phyloP scores from a whole-genome alignment of 2,329 filamentous ascomycete species.

The Phaeosphaeriaceae sp. region DNA sequence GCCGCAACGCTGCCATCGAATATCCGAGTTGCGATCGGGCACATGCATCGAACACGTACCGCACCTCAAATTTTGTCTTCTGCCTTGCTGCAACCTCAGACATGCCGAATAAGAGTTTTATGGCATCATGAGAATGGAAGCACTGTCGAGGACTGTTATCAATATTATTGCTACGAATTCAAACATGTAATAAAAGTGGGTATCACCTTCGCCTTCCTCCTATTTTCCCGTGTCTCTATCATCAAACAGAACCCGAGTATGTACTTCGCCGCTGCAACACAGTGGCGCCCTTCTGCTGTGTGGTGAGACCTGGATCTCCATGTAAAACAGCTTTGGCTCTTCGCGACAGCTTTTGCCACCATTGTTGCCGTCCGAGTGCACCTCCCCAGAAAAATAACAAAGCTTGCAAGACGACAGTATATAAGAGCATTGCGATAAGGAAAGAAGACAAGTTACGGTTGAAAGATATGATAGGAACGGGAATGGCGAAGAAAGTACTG shows the following conservation, averaged over 20 bases:
- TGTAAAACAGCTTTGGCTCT: not conserved
- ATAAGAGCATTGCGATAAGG: not conserved
- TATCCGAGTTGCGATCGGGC: no score
- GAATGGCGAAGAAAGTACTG: conserved; percentile 9
- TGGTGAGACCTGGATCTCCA: not conserved
- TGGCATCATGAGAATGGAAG: no score
- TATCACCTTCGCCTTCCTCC: no score
- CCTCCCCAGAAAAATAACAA: not conserved
- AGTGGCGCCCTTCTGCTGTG: no score
- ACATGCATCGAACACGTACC: no score
- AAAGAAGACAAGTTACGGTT: not conserved
- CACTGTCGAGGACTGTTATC: no score
- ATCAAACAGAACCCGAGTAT: not conserved
- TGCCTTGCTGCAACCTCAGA: no score
- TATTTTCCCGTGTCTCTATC: not conserved
- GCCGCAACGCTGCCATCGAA: no score
- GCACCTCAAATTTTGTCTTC: no score
- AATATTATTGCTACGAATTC: no score
- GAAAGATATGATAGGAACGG: not conserved
- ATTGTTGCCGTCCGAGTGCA: not conserved
- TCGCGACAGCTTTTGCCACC: not conserved
- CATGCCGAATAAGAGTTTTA: no score
- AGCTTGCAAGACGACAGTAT: not conserved
- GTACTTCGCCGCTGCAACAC: not conserved
- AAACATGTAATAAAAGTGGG: no score